Evolutionary conservation across 176 grass and related monocot species (phyloP).

Genomic region (Triticum dicoccoides): DNA sequence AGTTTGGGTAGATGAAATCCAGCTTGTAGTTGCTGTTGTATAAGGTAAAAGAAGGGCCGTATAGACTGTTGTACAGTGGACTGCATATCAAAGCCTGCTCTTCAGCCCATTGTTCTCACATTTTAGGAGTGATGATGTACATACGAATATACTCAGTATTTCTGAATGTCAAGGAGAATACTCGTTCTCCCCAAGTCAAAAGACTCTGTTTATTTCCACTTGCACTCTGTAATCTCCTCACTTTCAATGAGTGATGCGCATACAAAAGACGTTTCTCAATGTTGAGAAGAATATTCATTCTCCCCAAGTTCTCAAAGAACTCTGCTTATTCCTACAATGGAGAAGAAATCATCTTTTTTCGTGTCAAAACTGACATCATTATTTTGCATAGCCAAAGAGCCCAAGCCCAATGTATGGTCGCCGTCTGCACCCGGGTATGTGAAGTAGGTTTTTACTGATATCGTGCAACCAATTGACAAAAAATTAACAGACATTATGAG

Average conservation of each 20-base stretch:
- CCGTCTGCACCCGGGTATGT: too few relatives aligned
- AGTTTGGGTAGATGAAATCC: constrained; percentile 26
- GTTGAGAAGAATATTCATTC: constrained; percentile 35
- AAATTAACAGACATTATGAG: too few relatives aligned
- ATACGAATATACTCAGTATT: background rate
- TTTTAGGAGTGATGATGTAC: constrained; percentile 44
- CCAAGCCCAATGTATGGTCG: too few relatives aligned
- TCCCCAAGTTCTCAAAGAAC: background rate
- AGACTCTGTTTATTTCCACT: background rate
- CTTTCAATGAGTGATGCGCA: constrained; percentile 30
- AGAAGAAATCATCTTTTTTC: too few relatives aligned
- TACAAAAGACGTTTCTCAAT: constrained; percentile 1
- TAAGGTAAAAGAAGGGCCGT: background rate
- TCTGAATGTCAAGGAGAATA: constrained; percentile 31
- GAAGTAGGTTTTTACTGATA: too few relatives aligned
- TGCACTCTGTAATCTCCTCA: background rate
- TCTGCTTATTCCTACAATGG: too few relatives aligned
- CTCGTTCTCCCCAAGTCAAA: constrained; percentile 29
- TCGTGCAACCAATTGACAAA: too few relatives aligned
- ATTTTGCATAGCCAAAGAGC: too few relatives aligned
- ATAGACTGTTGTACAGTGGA: constrained; percentile 23
- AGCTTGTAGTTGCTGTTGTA: constrained; percentile 39
- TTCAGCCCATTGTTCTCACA: constrained; percentile 6
- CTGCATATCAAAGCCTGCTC: constrained; percentile 20
- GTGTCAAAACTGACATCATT: too few relatives aligned